Evolutionary conservation across 805 yeast species (phyloP).

Genomic region (Cyberlindnera nakhonratchasimensis): DNA sequence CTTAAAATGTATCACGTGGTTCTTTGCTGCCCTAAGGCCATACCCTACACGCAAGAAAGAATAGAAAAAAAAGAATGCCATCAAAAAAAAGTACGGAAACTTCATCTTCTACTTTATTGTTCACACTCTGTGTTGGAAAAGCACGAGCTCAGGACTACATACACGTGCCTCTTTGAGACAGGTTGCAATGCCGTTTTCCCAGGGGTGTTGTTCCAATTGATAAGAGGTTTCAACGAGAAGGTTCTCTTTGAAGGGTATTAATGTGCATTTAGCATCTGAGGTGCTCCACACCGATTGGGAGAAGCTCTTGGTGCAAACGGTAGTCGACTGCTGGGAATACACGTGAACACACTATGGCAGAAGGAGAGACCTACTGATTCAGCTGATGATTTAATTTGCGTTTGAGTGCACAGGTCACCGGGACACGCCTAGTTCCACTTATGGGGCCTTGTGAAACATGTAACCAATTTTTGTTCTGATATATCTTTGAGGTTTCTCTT

Average conservation of each 20-base stretch:
- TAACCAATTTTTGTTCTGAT: constrained; percentile 30
- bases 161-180: not conserved
- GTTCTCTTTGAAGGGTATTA: constrained; percentile 4
- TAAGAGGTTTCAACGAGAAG: constrained; percentile 3
- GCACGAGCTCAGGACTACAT: too few species aligned
- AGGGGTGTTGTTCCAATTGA: too few species aligned
- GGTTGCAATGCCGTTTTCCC: not conserved
- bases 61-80: too few species aligned
- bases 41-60: too few species aligned
- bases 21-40: too few species aligned
- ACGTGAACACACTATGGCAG: not conserved
- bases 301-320: too few species aligned
- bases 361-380: not conserved
- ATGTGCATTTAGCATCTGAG: too few species aligned
- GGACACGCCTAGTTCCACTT: constrained; percentile 44
- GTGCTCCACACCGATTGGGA: not conserved
- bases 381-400: constrained; percentile 55
- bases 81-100: too few species aligned
- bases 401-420: constrained; percentile 39
- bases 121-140: too few species aligned
- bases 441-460: constrained; percentile 34
- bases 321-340: too few species aligned
- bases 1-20: too few species aligned
- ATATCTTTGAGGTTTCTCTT: not conserved
- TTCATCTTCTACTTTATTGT: too few species aligned